Conservation (phyloP, 768 basidiomycete species). For the Pleurotus cornucopiae region DNA sequence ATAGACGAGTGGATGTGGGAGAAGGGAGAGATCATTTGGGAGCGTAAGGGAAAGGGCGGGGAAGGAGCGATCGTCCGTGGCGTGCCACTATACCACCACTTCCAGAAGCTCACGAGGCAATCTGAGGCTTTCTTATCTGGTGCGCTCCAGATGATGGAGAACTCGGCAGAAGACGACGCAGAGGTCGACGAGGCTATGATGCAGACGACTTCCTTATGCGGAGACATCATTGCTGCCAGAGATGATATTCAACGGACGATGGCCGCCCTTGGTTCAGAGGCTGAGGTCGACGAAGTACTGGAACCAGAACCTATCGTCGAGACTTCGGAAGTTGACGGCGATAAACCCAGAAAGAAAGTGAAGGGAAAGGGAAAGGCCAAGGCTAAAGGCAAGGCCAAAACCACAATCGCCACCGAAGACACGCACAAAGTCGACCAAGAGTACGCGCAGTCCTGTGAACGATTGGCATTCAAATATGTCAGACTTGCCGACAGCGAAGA, state of each 20-base stretch:
- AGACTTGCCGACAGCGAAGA: conserved; percentile 17
- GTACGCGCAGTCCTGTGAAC: conserved; percentile 42
- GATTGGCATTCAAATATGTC: conserved; percentile 43
- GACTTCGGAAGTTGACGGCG: not conserved
- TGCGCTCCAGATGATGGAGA: conserved; percentile 35
- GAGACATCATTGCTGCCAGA: conserved; percentile 46
- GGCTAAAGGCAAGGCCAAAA: not conserved
- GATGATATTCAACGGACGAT: conserved; percentile 48
- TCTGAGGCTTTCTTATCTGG: conserved; percentile 45
- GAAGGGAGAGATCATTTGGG: conserved; percentile 39
- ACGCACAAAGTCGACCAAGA: conserved; percentile 31
- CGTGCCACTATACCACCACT: conserved; percentile 43
- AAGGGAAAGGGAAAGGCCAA: conserved; percentile 13
- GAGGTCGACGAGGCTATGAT: conserved; percentile 37
- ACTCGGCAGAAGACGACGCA: conserved; percentile 23
- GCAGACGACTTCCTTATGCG: conserved; percentile 41
- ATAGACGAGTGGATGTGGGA: conserved; percentile 46
- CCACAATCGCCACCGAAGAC: conserved; percentile 11
- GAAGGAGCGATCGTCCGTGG: conserved; percentile 25
- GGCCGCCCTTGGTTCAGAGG: conserved; percentile 27
- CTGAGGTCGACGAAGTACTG: not conserved
- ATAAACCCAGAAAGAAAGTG: not conserved
- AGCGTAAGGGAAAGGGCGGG: conserved; percentile 18
- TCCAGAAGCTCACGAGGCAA: conserved; percentile 50
- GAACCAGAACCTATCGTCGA: not conserved